Percentiles rank a stretch among this genome's conserved stretches.
phyloP scores from a whole-genome alignment of 2,329 filamentous ascomycete species.

The Colletotrichum somersetense region DNA sequence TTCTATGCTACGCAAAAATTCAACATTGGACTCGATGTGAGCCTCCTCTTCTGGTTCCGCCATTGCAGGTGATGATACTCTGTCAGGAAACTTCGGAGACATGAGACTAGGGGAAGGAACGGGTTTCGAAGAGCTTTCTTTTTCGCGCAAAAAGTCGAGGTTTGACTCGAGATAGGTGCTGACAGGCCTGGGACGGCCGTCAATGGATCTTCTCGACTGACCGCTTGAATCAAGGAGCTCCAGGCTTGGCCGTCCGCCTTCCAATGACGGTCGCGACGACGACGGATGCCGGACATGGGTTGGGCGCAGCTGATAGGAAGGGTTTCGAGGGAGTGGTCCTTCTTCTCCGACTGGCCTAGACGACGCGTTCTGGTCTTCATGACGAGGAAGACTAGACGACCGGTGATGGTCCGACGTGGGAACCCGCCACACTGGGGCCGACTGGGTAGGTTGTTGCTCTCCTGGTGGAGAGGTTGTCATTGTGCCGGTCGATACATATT shows the following conservation, averaged over 20 bases:
- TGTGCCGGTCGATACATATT: conserved; percentile 74
- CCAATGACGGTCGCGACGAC: conserved; percentile 76
- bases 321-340: conserved; percentile 44
- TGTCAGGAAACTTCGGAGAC: conserved; percentile 52
- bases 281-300: conserved; percentile 56
- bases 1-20: conserved; percentile 85
- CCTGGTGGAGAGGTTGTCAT: conserved; percentile 76
- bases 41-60: conserved; percentile 65
- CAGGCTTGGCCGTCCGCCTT: conserved; percentile 74
- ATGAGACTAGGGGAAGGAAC: conserved; percentile 52
- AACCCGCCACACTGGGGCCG: conserved; percentile 39
- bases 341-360: conserved; percentile 41
- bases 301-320: conserved; percentile 46
- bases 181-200: conserved; percentile 75
- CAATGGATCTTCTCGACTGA: conserved; percentile 55
- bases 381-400: conserved; percentile 48
- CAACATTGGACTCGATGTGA: conserved; percentile 82
- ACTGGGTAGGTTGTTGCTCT: conserved; percentile 63
- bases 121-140: conserved; percentile 69
- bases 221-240: conserved; percentile 74
- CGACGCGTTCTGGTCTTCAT: conserved; percentile 41
- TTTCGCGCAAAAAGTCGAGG: conserved; percentile 84
- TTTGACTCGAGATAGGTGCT: conserved; percentile 89
- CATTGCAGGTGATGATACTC: conserved; percentile 57
- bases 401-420: conserved; percentile 46